Conservation (phyloP, 495 filamentous ascomycete species). For the Aspergillus olivimuriae region DNA sequence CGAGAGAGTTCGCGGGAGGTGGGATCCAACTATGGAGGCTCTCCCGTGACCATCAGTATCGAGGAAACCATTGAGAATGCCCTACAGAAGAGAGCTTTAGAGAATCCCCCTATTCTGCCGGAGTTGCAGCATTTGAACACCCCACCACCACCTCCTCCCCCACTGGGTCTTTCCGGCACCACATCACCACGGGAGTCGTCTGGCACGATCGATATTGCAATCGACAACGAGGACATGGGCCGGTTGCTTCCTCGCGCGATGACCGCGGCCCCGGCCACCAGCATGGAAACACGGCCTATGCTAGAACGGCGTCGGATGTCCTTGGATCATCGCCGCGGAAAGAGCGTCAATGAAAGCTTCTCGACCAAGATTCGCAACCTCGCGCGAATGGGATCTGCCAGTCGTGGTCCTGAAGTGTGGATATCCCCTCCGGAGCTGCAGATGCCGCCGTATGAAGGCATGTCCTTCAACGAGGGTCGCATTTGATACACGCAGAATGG, state of each 20-base stretch:
- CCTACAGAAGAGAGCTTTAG: conserved; percentile 31
- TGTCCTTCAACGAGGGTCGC: conserved; percentile 22
- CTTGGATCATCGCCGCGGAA: conserved; percentile 56
- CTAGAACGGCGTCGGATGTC: conserved; percentile 33
- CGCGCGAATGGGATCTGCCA: conserved; percentile 63
- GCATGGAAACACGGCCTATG: conserved; percentile 15
- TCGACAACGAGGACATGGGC: conserved; percentile 48
- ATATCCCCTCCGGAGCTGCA: conserved; percentile 15
- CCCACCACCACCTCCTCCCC: conserved; percentile 49
- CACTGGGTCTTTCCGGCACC: conserved; percentile 14
- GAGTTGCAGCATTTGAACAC: conserved; percentile 82
- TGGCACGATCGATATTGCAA: conserved; percentile 67
- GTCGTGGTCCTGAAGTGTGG: conserved; percentile 43
- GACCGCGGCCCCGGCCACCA: conserved; percentile 32
- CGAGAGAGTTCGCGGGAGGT: conserved; percentile 31
- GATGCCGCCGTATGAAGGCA: conserved; percentile 26
- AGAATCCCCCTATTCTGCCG: conserved; percentile 59
- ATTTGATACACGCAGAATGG: conserved; percentile 7
- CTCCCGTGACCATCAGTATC: conserved; percentile 49
- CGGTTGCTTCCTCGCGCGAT: conserved; percentile 33
- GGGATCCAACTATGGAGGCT: conserved; percentile 24
- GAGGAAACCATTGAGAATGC: conserved; percentile 53
- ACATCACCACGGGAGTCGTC: conserved; percentile 39
- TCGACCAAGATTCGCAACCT: conserved; percentile 58
- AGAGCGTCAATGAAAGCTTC: conserved; percentile 62